Base-by-base conservation (phyloP, 1,284 basidiomycete species). In the Entoloma clypeatum region DNA sequence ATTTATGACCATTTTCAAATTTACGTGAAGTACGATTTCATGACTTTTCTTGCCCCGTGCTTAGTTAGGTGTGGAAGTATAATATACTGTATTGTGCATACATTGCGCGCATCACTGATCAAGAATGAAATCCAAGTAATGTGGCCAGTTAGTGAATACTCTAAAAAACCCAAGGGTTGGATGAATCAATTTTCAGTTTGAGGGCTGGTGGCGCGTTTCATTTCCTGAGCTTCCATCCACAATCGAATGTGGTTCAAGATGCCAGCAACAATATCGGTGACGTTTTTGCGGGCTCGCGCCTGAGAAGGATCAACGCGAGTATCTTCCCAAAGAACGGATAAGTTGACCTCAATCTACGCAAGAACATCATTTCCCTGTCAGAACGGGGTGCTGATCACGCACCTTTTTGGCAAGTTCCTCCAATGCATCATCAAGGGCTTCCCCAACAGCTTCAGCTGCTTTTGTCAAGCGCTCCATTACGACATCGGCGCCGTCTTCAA, bases 261-360 rank as follows among this genome's bases (percentile, higher is more conserved):
- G 22, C 60, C 58, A 2, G 55, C 43, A 27, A 70, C 61, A 7
- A 60, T 54, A 14, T 63, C 55, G 39, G 74, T 58, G 21, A 73
- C 60, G 21, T 66, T 59, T n/a, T 57, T 50, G 21, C 74, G 69
- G 9, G 63, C 63, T 35, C 46, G 56, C 16, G 67, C 54, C 52
- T 78, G 74, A 19, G 57, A 53, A 10, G 69, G 68, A 53, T 70
- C 68, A 45, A 79, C 74, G 33, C 62, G 63, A 4, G 64, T 57
- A 14, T 66, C 68, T 55, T 80, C 77, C 77, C 78, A 81, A 5
- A 81, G 67, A 10, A 79, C 72, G 7, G 76, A 68, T 43, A 81
- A 55, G 49, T 68, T 75, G 47, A 78, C 75, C 58, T 81, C 78
- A 35, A 80, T 60, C 75, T 79, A 45, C 2, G 39, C 28, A 35